Evolutionary conservation across 139 green algal species (phyloP), one percentile per base, ranked within the genome.

Genomic region (Chlamydomonas eustigma): DNA sequence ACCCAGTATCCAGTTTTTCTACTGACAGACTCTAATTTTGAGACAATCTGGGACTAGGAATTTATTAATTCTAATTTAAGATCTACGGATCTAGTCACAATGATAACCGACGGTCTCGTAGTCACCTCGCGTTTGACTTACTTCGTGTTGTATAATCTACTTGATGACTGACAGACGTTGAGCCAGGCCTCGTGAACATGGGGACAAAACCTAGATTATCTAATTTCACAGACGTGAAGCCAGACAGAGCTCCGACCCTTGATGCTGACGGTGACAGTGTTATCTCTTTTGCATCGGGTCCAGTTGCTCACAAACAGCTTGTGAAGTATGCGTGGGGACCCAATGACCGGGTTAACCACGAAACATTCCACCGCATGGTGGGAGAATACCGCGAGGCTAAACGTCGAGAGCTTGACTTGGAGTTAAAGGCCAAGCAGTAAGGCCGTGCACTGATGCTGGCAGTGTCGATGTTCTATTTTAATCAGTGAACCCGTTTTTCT

Each of bases 361-460:
- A 89, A 5, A 74, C 71, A 2, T 89, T 85, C 44, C 80, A 87
- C 35, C 76, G 76, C 38, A 89, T 89, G 85, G 24, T 85, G 34
- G 81, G 85, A 31, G 81, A 90, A 69, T 83, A 90, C 51, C 63
- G 76, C 3, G 75, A 77, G 2, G 80, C 81, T 4, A 90, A 90
- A 51, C 50, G 76, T 5, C 78, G 82, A 5, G 78, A 90, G 64
- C 30, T 30, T 5, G 66, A 76, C 4, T 64, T 87, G 38, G 72
- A 85, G 58, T 73, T 90, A 28, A 90, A 90, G 51, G 80, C 83
- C 12, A 86, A 82, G 30, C 85, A 90, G 85, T 90, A 66, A 73
- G 85, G 78, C 18, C 44, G 44, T n/a, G n/a, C n/a, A n/a, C n/a
- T n/a, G n/a, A n/a, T n/a, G n/a, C n/a, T n/a, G n/a, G n/a, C n/a